Evolutionary conservation across 176 grass and related monocot species (phyloP).

Genomic region (Oryza meyeriana): DNA sequence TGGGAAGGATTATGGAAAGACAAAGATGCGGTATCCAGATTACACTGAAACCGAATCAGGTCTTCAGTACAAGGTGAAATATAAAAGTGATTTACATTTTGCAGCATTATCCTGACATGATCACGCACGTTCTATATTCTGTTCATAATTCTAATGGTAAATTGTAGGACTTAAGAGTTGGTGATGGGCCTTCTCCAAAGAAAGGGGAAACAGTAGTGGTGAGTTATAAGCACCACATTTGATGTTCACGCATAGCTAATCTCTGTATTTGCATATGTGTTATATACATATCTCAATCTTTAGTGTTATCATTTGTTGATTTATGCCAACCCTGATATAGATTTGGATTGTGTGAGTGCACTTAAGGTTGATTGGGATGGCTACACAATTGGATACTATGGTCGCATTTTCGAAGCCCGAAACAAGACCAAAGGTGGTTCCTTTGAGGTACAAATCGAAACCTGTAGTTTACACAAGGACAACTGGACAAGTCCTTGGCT

Average conservation of each 20-base stretch:
- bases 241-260: not conserved
- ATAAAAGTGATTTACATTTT: constrained; percentile 14
- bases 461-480: not conserved
- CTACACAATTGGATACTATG: constrained; percentile 99
- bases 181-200: constrained; percentile 69
- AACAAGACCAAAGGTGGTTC: constrained; percentile 99
- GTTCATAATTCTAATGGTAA: constrained; percentile 8
- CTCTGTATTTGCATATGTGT: not conserved
- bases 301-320: not conserved
- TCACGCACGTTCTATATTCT: not conserved
- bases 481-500: not conserved
- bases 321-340: constrained; percentile 28
- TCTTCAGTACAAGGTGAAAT: constrained; percentile 87
- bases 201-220: constrained; percentile 84
- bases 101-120: not conserved
- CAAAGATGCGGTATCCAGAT: constrained; percentile 98
- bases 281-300: not conserved
- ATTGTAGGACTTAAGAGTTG: constrained; percentile 75
- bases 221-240: constrained; percentile 47
- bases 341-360: constrained; percentile 42
- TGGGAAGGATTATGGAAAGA: constrained; percentile 96
- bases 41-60: constrained; percentile 93
- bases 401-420: constrained; percentile 95
- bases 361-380: constrained; percentile 98
- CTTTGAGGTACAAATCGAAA: constrained; percentile 70